These are phyloP conservation scores for Saccharum spontaneum DNA, from an alignment of 176 grass and related monocot species.

Conservation along the genomic window DNA sequence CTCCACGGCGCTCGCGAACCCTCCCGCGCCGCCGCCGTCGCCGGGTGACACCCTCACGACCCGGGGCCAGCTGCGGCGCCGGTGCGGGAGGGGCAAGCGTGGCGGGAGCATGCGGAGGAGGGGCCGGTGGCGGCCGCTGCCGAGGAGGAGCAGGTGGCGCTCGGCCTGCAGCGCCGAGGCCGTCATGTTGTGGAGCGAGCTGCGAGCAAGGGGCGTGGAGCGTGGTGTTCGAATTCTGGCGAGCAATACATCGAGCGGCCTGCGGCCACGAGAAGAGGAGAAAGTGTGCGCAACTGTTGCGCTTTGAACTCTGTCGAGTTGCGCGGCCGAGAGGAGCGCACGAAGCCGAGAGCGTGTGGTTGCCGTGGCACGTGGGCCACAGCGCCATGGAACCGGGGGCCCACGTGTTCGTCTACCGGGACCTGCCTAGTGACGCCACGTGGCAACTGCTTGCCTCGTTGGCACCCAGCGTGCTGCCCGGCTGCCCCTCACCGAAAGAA, in stretches of 20 bases:
- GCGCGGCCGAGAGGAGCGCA: conserved; percentile 12
- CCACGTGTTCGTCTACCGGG: not conserved
- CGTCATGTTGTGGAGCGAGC: conserved; percentile 35
- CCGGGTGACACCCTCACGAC: conserved; percentile 43
- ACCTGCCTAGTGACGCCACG: not conserved
- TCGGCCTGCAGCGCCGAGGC: conserved; percentile 36
- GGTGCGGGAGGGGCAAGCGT: not conserved
- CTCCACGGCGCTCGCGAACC: conserved; percentile 40
- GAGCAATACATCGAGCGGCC: conserved; percentile 7
- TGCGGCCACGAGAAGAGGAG: conserved; percentile 23
- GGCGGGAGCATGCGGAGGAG: conserved; percentile 49
- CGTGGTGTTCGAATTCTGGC: not conserved
- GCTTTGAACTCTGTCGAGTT: not conserved
- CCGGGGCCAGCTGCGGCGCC: not conserved
- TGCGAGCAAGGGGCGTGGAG: not conserved
- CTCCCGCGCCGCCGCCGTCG: conserved; percentile 16
- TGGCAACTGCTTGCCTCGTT: not conserved
- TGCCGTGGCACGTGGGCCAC: not conserved
- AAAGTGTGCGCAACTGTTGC: not conserved
- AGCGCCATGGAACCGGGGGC: not conserved
- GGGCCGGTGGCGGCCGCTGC: not conserved
- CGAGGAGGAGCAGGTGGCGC: conserved; percentile 2
- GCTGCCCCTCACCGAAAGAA: too few species aligned
- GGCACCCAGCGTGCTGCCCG: not conserved
- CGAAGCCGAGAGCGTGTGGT: conserved; percentile 13